A percentile compares a stretch with the other conserved stretches of the same genome.
These are phyloP conservation scores for Tolypocladium pustulatum DNA, from an alignment of 2,329 filamentous ascomycete genomes.

Conservation along the genomic window DNA sequence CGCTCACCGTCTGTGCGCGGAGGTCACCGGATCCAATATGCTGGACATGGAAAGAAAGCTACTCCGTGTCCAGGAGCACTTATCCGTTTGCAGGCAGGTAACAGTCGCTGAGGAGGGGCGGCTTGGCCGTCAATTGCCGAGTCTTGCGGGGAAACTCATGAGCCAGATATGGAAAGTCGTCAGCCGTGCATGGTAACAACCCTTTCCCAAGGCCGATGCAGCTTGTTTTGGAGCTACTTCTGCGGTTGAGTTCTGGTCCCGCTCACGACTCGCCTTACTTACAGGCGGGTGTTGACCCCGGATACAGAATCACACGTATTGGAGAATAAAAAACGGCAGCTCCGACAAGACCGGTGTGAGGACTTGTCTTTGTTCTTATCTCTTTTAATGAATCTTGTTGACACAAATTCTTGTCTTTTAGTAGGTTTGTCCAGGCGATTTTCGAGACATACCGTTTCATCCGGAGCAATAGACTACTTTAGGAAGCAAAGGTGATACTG, in stretches of 20 bases:
- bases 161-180: not conserved
- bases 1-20: not conserved
- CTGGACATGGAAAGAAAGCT: no score
- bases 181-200: not conserved
- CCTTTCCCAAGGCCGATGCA: not conserved
- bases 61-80: not conserved
- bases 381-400: not conserved
- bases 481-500: not conserved
- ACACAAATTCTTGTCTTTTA: no score
- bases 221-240: not conserved
- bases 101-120: not conserved
- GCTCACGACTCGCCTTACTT: no score
- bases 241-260: not conserved
- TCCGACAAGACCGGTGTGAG: not conserved
- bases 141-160: not conserved
- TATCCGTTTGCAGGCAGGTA: not conserved
- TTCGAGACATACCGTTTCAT: not conserved
- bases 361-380: not conserved
- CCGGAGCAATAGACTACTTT: not conserved
- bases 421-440: not conserved
- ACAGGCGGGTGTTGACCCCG: not conserved
- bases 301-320: not conserved
- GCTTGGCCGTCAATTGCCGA: not conserved
- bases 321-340: not conserved
- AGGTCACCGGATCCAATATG: not conserved